phyloP scores from a whole-genome alignment of 345 rosid genomes.

The Linum tenue region DNA sequence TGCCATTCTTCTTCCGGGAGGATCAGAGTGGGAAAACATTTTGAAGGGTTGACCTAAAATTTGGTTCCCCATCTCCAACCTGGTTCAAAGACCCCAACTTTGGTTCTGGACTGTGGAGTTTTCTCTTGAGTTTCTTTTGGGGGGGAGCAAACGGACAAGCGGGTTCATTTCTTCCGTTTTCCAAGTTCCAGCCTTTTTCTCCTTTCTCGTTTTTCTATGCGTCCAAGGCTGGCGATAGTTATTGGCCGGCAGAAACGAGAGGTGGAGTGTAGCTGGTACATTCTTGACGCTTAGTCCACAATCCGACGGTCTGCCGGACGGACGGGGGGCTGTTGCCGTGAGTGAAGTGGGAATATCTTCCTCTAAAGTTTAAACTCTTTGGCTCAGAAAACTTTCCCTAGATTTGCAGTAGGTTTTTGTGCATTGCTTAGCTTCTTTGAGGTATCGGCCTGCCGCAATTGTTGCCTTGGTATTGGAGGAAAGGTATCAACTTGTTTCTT shows the following conservation, averaged over 20 bases:
- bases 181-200: too few relatives aligned
- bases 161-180: too few relatives aligned
- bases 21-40: too few relatives aligned
- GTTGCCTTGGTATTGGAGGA: not conserved
- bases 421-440: not conserved
- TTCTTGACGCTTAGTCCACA: not conserved
- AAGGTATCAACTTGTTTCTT: not conserved
- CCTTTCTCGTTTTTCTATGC: too few relatives aligned
- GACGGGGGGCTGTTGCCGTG: not conserved
- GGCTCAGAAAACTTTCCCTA: too few relatives aligned
- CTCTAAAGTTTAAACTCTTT: too few relatives aligned
- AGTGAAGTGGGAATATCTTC: too few relatives aligned
- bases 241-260: not conserved
- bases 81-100: not conserved
- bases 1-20: too few relatives aligned
- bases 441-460: not conserved
- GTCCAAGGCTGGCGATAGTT: too few relatives aligned
- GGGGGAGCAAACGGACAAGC: too few relatives aligned
- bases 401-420: too few relatives aligned
- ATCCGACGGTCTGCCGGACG: not conserved
- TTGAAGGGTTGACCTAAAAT: not conserved
- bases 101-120: not conserved
- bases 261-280: not conserved
- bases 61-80: not conserved
- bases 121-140: not conserved